phyloP scores from a whole-genome alignment of 805 yeast genomes.

The Candida vartiovaarae region DNA sequence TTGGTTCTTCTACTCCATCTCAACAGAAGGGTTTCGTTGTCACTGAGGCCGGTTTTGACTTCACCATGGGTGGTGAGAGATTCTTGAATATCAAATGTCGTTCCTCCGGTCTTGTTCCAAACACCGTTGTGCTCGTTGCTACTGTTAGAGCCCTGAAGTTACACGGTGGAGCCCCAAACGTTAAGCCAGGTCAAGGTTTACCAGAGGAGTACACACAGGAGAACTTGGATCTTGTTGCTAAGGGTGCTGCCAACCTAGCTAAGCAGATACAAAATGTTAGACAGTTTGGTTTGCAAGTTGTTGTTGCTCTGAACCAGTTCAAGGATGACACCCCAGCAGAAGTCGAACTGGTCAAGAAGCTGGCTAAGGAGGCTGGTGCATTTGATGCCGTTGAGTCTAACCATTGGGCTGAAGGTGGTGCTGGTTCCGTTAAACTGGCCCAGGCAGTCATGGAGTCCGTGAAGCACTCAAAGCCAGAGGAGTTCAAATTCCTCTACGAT shows the following conservation, averaged over 20 bases:
- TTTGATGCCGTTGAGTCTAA: slow-evolving; percentile 70
- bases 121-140: slow-evolving; percentile 74
- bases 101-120: slow-evolving; percentile 73
- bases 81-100: slow-evolving; percentile 78
- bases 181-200: slow-evolving; percentile 75
- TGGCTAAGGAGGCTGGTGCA: slow-evolving; percentile 73
- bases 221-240: slow-evolving; percentile 58
- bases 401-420: slow-evolving; percentile 87
- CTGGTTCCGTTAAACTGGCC: slow-evolving; percentile 71
- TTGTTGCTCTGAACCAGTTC: slow-evolving; percentile 78
- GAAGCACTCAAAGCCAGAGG: slow-evolving; percentile 33
- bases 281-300: slow-evolving; percentile 68
- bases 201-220: slow-evolving; percentile 69
- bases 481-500: slow-evolving; percentile 53
- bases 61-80: slow-evolving; percentile 90
- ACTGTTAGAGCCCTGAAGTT: slow-evolving; percentile 79
- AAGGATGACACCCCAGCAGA: slow-evolving; percentile 65
- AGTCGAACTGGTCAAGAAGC: slow-evolving; percentile 59
- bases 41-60: slow-evolving; percentile 86
- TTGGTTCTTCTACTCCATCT: slow-evolving; percentile 53
- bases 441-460: slow-evolving; percentile 60
- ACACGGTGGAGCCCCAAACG: slow-evolving; percentile 88
- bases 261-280: slow-evolving; percentile 72
- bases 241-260: slow-evolving; percentile 68
- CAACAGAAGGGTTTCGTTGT: slow-evolving; percentile 68